Percentiles rank a stretch among this genome's conserved stretches.
These are phyloP conservation scores for Paecilomyces dactylethromorphus DNA, from an alignment of 2,329 filamentous ascomycete genomes.

Conservation along the genomic window DNA sequence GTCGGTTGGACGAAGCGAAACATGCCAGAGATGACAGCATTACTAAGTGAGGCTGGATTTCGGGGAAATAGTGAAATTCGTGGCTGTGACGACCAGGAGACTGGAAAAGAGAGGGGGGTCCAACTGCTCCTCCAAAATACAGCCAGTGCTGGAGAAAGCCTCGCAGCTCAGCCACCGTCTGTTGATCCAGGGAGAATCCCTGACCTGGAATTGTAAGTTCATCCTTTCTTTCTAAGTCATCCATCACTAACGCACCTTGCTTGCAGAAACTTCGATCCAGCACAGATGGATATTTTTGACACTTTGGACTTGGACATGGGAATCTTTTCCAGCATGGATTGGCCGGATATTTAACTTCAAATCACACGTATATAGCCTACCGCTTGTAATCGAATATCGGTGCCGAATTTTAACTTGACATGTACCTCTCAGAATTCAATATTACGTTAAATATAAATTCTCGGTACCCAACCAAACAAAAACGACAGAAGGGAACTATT, in stretches of 20 bases:
- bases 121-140: not conserved
- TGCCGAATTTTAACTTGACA: too few relatives aligned
- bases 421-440: too few relatives aligned
- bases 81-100: not conserved
- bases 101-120: not conserved
- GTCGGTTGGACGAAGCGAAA: not conserved
- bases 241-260: not conserved
- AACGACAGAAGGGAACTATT: too few relatives aligned
- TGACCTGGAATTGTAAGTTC: not conserved
- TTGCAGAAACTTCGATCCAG: not conserved
- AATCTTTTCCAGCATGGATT: not conserved
- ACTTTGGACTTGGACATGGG: not conserved
- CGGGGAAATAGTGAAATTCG: not conserved
- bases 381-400: too few relatives aligned
- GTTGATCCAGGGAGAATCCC: not conserved
- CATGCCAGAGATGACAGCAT: not conserved
- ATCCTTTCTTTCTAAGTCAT: not conserved
- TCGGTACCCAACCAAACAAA: too few relatives aligned
- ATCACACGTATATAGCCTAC: not conserved
- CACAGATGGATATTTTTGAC: not conserved
- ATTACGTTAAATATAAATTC: too few relatives aligned
- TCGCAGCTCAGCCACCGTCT: not conserved
- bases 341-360: not conserved
- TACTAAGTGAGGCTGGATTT: not conserved
- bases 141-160: not conserved